Evolutionary conservation across 2,329 filamentous ascomycete species (phyloP).

Genomic region (Didymellaceae sp.): DNA sequence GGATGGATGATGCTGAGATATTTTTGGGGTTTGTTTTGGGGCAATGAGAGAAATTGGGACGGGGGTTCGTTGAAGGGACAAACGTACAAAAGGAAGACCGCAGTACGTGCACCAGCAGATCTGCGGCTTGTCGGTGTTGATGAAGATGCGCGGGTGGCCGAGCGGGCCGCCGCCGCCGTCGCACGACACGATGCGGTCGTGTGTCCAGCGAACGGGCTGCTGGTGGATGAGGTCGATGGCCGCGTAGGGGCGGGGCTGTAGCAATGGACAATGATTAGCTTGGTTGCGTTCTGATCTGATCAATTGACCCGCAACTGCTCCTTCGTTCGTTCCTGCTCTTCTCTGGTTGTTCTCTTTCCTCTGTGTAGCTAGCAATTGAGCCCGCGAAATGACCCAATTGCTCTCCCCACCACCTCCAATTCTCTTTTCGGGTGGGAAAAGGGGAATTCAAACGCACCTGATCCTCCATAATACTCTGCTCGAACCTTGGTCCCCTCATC

Average conservation of each 20-base stretch:
- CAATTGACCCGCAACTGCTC: not conserved
- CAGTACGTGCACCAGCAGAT: constrained; percentile 92
- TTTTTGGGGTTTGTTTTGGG: too few relatives aligned
- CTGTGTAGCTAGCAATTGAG: too few relatives aligned
- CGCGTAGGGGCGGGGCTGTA: constrained; percentile 82
- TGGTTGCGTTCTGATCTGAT: not conserved
- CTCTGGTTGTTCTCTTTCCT: too few relatives aligned
- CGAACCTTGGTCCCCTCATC: constrained; percentile 94
- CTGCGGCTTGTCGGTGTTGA: constrained; percentile 97
- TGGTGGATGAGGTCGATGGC: constrained; percentile 97
- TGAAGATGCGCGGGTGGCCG: constrained; percentile 92
- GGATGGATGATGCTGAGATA: too few relatives aligned
- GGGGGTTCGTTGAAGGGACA: too few relatives aligned
- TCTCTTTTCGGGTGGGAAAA: too few relatives aligned
- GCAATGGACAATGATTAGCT: not conserved
- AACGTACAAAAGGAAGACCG: constrained; percentile 85
- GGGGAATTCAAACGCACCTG: constrained; percentile 72
- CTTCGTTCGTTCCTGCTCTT: not conserved
- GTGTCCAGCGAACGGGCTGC: constrained; percentile 91
- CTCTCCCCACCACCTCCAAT: not conserved
- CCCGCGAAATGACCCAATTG: not conserved
- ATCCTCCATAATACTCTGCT: constrained; percentile 91
- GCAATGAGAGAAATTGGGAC: too few relatives aligned
- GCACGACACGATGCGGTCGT: constrained; percentile 81
- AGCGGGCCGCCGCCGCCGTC: constrained; percentile 90